Evolutionary conservation across 2,329 filamentous ascomycete genomes (phyloP).

Genomic region (Rhynchosporium agropyri): DNA sequence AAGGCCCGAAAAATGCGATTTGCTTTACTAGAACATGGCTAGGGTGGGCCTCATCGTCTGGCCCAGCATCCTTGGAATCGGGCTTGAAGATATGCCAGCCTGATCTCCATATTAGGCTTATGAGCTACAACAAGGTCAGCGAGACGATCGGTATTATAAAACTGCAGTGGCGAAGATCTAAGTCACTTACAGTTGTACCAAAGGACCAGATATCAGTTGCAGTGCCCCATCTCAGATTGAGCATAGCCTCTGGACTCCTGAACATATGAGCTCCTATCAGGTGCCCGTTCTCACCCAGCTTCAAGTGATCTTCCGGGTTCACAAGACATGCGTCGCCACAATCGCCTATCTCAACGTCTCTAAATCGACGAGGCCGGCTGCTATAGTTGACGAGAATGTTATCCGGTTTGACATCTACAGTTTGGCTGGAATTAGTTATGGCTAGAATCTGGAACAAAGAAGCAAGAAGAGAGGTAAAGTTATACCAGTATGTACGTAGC

Average conservation of each 20-base stretch:
- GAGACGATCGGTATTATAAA: conserved; percentile 9
- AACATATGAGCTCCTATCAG: conserved; percentile 29
- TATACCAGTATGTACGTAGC: conserved; percentile 33
- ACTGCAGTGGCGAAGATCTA: conserved; percentile 6
- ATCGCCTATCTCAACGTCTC: conserved; percentile 25
- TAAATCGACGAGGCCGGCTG: conserved; percentile 14
- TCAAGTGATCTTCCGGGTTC: conserved; percentile 25
- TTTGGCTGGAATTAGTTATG: conserved; percentile 12
- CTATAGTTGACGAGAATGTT: conserved; percentile 40
- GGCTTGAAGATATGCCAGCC: conserved; percentile 34
- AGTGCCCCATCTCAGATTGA: conserved; percentile 32
- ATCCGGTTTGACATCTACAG: conserved; percentile 42
- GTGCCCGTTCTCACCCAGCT: conserved; percentile 23
- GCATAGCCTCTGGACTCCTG: conserved; percentile 31
- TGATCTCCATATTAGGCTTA: conserved; percentile 30
- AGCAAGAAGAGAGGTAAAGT: conserved; percentile 10
- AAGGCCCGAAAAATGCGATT: conserved; percentile 28
- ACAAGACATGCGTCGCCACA: conserved; percentile 28
- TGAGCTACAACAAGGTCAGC: conserved; percentile 26
- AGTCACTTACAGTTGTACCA: conserved; percentile 28
- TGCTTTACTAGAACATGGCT: conserved; percentile 30
- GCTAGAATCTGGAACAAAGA: conserved; percentile 10
- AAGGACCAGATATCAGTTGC: conserved; percentile 36
- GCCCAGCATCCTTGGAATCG: conserved; percentile 29
- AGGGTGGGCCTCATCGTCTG: conserved; percentile 29